phyloP scores from a whole-genome alignment of 805 yeast genomes.

The Metschnikowia koreensis region DNA sequence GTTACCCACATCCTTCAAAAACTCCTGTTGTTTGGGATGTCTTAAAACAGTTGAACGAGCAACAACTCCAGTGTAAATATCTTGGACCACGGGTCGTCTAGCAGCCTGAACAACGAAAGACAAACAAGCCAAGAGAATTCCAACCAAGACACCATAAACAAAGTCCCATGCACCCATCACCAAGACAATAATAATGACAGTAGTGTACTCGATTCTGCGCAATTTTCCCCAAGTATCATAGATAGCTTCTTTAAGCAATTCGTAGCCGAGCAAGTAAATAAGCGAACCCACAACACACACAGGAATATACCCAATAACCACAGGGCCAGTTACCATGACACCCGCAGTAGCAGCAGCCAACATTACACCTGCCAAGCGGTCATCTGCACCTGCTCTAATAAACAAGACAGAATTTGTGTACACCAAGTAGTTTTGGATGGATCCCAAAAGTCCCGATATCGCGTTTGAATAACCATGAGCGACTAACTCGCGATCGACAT shows the following conservation, averaged over 20 bases:
- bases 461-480: slow-evolving; percentile 94
- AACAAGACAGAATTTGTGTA: slow-evolving; percentile 91
- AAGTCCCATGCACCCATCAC: slow-evolving; percentile 96
- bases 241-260: slow-evolving; percentile 79
- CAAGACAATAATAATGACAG: slow-evolving; percentile 81
- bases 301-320: slow-evolving; percentile 89
- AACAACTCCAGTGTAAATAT: slow-evolving; percentile 79
- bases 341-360: slow-evolving; percentile 77
- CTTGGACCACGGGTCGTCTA: slow-evolving; percentile 74
- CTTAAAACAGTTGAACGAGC: slow-evolving; percentile 91
- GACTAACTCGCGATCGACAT: slow-evolving; percentile 87
- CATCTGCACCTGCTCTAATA: slow-evolving; percentile 92
- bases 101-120: slow-evolving; percentile 95
- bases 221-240: slow-evolving; percentile 81
- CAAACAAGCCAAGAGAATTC: slow-evolving; percentile 86
- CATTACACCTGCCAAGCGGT: slow-evolving; percentile 84
- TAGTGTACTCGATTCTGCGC: slow-evolving; percentile 72
- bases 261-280: slow-evolving; percentile 88
- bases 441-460: slow-evolving; percentile 77
- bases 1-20: slow-evolving; percentile 79
- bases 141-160: slow-evolving; percentile 87
- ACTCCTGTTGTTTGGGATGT: slow-evolving; percentile 85
- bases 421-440: slow-evolving; percentile 91
- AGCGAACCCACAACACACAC: slow-evolving; percentile 94
- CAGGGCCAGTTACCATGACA: slow-evolving; percentile 87